Evolutionary conservation across 2,329 filamentous ascomycete species (phyloP).

Genomic region (Magnaporthales sp.): DNA sequence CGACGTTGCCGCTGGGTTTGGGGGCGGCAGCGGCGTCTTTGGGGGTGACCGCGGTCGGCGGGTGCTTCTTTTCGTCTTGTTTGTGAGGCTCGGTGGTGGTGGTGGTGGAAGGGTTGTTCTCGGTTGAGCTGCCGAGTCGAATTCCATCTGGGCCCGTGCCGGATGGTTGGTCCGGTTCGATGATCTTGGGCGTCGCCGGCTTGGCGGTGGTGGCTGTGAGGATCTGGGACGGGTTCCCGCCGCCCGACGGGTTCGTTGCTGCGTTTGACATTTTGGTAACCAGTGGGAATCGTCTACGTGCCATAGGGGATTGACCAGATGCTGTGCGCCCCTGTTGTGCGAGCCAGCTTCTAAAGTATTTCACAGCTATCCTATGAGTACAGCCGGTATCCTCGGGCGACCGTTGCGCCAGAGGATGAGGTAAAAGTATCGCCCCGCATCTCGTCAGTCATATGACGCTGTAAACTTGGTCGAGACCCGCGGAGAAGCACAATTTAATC

Average conservation of each 20-base stretch:
- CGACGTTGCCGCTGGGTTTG: neutral
- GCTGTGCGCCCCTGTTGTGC: no score
- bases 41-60: neutral
- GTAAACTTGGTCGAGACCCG: neutral
- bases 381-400: neutral
- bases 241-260: neutral
- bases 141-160: constrained; percentile 2
- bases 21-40: neutral
- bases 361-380: neutral
- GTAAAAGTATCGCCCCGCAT: neutral
- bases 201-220: constrained; percentile 1
- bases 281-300: neutral
- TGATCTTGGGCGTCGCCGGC: neutral
- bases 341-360: no score
- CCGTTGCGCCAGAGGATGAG: neutral
- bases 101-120: neutral
- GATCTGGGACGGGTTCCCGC: neutral
- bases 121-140: neutral
- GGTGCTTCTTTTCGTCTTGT: neutral
- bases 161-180: neutral
- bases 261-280: neutral
- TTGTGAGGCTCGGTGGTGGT: neutral
- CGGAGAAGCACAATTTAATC: neutral
- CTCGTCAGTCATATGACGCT: neutral
- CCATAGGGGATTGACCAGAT: neutral